Evolutionary conservation across 306 rosid genomes (phyloP), one percentile per base, ranked within the genome.

Genomic region (Quillaja saponaria): DNA sequence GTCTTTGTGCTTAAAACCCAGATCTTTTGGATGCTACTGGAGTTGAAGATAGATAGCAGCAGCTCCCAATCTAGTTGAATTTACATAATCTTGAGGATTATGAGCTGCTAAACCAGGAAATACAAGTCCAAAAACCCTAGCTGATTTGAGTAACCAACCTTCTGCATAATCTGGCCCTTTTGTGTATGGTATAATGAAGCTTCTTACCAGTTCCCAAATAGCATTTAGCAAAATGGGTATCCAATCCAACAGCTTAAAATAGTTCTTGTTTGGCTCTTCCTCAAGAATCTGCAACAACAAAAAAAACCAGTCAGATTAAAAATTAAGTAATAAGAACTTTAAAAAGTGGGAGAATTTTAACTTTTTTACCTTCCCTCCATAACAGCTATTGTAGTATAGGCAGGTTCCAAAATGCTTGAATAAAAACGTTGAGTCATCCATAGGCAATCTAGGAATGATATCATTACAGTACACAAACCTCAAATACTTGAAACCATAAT

Each of bases 361-460:
- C 1, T 3, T 1, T 33, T 18, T n/a, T 56, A 81, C 83, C 76
- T 78, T 41, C 1, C 44, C 83, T 73, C 79, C 40, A 31, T 87
- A 90, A 11, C 59, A 12, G 10, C 94, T 73, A 39, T 85, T 41
- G 37, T 74, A 83, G 78, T 79, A 87, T 58, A 83, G 74, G 70
- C 96, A 90, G 0, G 68, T 62, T 34, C 97, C 96, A 11, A 87
- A 90, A 77, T 90, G 97, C 79, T 90, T 81, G 76, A 87, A 90
- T 75, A 83, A 55, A 13, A 85, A 67, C 20, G 76, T 69, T 42
- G 63, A 71, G 46, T 82, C 85, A 13, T 90, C 94, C 8, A 74
- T 76, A 2, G 97, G 97, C 68, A 90, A 69, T 66, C 97, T 68
- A 0, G 97, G 85, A 41, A 90, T 90, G 8, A 87, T 55, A 15